These are phyloP conservation scores for Bifiguratus adelaidae DNA, from an alignment of 192 early-diverging fungal species.

Conservation along the genomic window DNA sequence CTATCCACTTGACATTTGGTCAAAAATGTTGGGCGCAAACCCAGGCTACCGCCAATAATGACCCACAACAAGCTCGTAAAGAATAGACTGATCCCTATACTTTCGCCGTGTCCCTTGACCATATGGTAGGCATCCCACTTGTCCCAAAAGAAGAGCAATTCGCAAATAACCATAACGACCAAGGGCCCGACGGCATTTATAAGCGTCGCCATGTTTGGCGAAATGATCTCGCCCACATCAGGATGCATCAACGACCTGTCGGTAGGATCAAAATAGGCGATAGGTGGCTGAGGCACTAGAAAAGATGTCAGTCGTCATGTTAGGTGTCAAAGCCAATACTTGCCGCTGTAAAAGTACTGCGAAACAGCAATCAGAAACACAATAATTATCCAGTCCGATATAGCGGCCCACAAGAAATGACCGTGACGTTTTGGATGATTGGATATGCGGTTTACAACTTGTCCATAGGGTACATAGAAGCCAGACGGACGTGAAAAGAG, in stretches of 20 bases:
- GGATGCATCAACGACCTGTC: background rate
- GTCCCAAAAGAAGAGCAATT: conserved; percentile 9
- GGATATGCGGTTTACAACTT: too few species aligned
- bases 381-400: conserved; percentile 11
- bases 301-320: too few species aligned
- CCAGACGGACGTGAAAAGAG: too few species aligned
- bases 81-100: conserved; percentile 2
- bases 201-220: background rate
- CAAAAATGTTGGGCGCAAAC: conserved; percentile 8
- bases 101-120: background rate
- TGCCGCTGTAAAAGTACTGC: conserved; percentile 2
- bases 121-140: conserved; percentile 9
- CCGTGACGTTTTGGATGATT: too few species aligned
- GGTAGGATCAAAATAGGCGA: conserved; percentile 5
- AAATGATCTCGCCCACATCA: conserved; percentile 3
- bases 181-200: conserved; percentile 3
- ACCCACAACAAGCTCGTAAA: conserved; percentile 3
- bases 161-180: background rate
- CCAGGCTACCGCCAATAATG: conserved; percentile 6
- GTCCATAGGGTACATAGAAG: too few species aligned
- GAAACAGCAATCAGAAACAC: background rate
- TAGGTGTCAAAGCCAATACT: too few species aligned
- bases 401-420: too few species aligned
- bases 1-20: conserved; percentile 6
- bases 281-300: conserved; percentile 3